These are phyloP conservation scores for Colletotrichum echinochloae DNA, from an alignment of 2,329 filamentous ascomycete species.

Conservation along the genomic window DNA sequence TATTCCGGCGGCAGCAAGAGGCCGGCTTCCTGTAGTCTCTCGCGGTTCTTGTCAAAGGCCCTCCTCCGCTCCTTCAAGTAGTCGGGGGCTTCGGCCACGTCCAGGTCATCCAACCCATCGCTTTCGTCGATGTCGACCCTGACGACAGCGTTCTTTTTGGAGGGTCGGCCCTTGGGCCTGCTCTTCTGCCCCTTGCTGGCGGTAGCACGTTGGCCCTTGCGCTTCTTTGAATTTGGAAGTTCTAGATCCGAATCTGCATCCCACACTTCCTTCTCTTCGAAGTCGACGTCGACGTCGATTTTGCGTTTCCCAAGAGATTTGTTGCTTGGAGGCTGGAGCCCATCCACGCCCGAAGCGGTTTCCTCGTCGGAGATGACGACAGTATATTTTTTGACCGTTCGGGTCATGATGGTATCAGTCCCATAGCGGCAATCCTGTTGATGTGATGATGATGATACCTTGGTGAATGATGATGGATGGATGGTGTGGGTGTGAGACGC, in stretches of 20 bases:
- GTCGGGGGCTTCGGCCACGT: slow-evolving; percentile 74
- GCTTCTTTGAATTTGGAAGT: slow-evolving; percentile 74
- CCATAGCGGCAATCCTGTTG: not conserved
- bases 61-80: slow-evolving; percentile 77
- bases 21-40: slow-evolving; percentile 73
- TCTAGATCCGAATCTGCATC: slow-evolving; percentile 70
- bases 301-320: slow-evolving; percentile 53
- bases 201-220: slow-evolving; percentile 58
- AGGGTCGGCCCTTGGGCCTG: slow-evolving; percentile 44
- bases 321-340: not conserved
- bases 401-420: slow-evolving; percentile 16
- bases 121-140: slow-evolving; percentile 46
- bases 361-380: slow-evolving; percentile 35
- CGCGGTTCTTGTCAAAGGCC: slow-evolving; percentile 74
- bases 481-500: slow-evolving; percentile 12
- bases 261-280: slow-evolving; percentile 62
- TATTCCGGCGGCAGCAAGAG: slow-evolving; percentile 83
- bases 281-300: slow-evolving; percentile 47
- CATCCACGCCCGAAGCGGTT: slow-evolving; percentile 7
- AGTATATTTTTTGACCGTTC: not conserved
- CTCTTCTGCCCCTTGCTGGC: slow-evolving; percentile 56
- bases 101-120: slow-evolving; percentile 56
- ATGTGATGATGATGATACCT: not conserved
- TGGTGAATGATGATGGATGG: not conserved
- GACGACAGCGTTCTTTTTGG: slow-evolving; percentile 44